phyloP scores from a whole-genome alignment of 2,329 filamentous ascomycete genomes.

The Fusarium liriodendri region DNA sequence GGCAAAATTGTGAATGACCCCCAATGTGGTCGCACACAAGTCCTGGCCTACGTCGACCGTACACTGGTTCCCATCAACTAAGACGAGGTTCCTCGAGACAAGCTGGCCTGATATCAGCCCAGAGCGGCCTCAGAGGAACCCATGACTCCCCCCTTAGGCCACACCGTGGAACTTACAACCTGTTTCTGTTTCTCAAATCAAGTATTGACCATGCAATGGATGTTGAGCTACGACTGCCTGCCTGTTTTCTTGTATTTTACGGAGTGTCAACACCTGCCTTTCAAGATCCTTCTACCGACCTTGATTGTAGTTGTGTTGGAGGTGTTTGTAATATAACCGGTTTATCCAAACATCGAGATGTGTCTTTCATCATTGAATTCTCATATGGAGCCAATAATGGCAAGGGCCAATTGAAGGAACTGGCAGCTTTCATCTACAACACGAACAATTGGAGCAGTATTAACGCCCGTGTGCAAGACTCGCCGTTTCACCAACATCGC shows the following conservation, averaged over 20 bases:
- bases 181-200: slow-evolving; percentile 48
- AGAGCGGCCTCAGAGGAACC: slow-evolving; percentile 63
- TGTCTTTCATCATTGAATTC: not conserved
- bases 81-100: slow-evolving; percentile 61
- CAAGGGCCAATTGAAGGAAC: not conserved
- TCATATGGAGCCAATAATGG: not conserved
- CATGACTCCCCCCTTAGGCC: slow-evolving; percentile 68
- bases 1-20: not conserved
- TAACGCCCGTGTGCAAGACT: not conserved
- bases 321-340: not conserved
- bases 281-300: not conserved
- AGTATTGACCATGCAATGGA: no score
- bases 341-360: not conserved
- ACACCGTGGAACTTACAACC: slow-evolving; percentile 45
- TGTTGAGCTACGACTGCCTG: not conserved
- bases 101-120: slow-evolving; percentile 67
- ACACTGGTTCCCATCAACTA: slow-evolving; percentile 58
- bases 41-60: slow-evolving; percentile 57
- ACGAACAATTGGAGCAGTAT: not conserved
- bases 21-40: slow-evolving; percentile 42
- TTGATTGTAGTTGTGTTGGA: not conserved
- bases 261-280: not conserved
- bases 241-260: not conserved
- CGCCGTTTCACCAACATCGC: slow-evolving; percentile 5
- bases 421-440: not conserved